Evolutionary conservation across 352 stramenopile genomes (phyloP).

Genomic region (Pythium utonaiense): DNA sequence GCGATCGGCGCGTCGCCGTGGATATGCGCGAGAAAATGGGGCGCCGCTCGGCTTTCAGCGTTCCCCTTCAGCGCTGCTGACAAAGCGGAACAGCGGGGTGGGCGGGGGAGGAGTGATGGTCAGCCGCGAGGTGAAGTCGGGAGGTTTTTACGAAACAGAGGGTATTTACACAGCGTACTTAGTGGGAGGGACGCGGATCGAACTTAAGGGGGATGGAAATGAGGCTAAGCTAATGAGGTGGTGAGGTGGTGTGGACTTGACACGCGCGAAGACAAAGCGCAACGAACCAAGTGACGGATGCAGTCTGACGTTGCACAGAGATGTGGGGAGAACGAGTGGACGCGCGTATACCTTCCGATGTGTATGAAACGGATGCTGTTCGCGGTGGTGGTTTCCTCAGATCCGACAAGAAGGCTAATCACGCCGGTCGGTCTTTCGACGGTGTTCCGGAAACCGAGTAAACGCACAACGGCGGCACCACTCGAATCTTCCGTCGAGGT

Average conservation of each 20-base stretch:
- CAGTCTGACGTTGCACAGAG: too few species aligned
- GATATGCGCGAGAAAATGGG: background rate
- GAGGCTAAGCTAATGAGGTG: too few species aligned
- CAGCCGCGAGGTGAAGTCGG: background rate
- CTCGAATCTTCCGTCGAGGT: constrained; percentile 17
- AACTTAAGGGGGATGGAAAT: background rate
- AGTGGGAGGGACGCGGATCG: background rate
- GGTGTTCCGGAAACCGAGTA: background rate
- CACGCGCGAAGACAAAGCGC: too few species aligned
- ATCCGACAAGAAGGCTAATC: background rate
- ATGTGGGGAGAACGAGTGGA: too few species aligned
- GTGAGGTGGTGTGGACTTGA: too few species aligned
- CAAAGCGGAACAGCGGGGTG: constrained; percentile 1
- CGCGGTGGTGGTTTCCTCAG: too few species aligned
- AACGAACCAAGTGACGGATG: too few species aligned
- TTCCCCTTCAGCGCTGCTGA: background rate
- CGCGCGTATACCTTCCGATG: too few species aligned
- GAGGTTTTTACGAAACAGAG: constrained; percentile 5
- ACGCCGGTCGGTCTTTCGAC: background rate
- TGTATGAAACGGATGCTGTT: too few species aligned
- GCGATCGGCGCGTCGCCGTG: background rate
- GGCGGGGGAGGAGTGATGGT: constrained; percentile 12
- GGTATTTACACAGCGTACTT: background rate
- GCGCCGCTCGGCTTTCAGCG: background rate
- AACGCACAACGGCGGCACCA: constrained; percentile 2